Evolutionary conservation across 2,329 filamentous ascomycete species (phyloP).

Genomic region (Fusarium sp.): DNA sequence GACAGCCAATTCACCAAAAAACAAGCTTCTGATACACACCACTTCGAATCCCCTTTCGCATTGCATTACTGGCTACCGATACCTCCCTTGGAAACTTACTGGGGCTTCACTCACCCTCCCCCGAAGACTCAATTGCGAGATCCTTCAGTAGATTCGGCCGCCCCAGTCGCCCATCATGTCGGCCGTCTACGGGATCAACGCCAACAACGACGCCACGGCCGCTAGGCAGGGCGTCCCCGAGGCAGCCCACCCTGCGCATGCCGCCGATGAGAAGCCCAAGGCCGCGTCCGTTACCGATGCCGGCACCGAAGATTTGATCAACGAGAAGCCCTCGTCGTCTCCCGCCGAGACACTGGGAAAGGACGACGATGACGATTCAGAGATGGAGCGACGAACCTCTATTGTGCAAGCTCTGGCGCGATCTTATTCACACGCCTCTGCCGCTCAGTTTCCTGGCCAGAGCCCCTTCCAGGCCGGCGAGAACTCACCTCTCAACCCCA

Average conservation of each 20-base stretch:
- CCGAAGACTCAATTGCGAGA: conserved; percentile 34
- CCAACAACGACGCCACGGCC: conserved; percentile 63
- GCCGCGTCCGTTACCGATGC: conserved; percentile 54
- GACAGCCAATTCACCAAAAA: conserved; percentile 9
- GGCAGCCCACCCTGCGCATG: conserved; percentile 37
- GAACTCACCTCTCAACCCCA: conserved; percentile 66
- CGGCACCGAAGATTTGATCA: conserved; percentile 39
- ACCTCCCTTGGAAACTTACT: neutral
- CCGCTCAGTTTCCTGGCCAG: conserved; percentile 43
- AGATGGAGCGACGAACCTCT: conserved; percentile 64
- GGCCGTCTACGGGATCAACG: conserved; percentile 45
- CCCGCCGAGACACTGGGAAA: conserved; percentile 48
- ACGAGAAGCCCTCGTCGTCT: conserved; percentile 46
- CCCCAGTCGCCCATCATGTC: conserved; percentile 39
- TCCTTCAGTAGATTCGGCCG: conserved; percentile 18
- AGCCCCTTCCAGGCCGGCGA: conserved; percentile 65
- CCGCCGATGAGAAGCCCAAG: conserved; percentile 44
- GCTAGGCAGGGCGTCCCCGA: conserved; percentile 57
- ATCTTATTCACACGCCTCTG: conserved; percentile 64
- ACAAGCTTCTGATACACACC: neutral
- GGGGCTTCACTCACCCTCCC: conserved; percentile 11
- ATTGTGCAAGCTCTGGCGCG: conserved; percentile 68
- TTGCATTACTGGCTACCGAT: conserved; percentile 9
- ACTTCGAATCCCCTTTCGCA: neutral
- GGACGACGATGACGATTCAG: conserved; percentile 49